A percentile compares a stretch with the other conserved stretches of the same genome.
Evolutionary conservation across 257 asterid genomes (phyloP).

Genomic region (Capsicum chinense): DNA sequence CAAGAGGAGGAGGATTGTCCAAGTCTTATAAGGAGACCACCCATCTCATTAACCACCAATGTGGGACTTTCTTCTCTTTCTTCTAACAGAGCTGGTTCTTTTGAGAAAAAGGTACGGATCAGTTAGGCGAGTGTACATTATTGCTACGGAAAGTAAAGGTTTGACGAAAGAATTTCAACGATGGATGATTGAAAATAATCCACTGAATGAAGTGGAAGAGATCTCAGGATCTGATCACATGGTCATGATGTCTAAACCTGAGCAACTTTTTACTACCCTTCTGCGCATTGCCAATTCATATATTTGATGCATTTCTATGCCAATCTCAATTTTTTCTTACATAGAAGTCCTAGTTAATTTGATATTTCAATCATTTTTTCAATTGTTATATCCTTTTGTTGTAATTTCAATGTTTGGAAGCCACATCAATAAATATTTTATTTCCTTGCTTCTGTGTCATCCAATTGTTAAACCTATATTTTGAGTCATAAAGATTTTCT

Average conservation of each 20-base stretch:
- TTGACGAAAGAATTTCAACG: slow-evolving; percentile 27
- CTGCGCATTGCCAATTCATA: slow-evolving; percentile 21
- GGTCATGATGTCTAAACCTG: slow-evolving; percentile 46
- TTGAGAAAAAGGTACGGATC: slow-evolving; percentile 34
- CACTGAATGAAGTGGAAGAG: slow-evolving; percentile 44
- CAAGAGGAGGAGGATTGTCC: too few species aligned
- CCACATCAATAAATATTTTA: neutral
- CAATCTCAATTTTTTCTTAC: too few species aligned
- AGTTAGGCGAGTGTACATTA: slow-evolving; percentile 37
- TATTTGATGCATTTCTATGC: neutral
- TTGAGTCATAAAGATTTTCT: too few species aligned
- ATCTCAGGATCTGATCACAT: slow-evolving; percentile 42
- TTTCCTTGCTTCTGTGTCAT: neutral
- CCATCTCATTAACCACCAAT: too few species aligned
- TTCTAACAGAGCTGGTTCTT: slow-evolving; percentile 10
- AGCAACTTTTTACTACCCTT: slow-evolving; percentile 34
- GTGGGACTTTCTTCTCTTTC: too few species aligned
- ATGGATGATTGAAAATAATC: slow-evolving; percentile 45
- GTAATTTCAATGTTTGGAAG: neutral
- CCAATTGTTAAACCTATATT: too few species aligned
- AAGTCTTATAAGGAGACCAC: too few species aligned
- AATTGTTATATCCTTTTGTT: neutral
- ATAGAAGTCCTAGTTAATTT: neutral
- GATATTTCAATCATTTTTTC: neutral
- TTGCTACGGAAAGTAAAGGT: slow-evolving; percentile 34